These are phyloP conservation scores for Entomortierella lignicola DNA, from an alignment of 192 early-diverging fungal species.

Conservation along the genomic window DNA sequence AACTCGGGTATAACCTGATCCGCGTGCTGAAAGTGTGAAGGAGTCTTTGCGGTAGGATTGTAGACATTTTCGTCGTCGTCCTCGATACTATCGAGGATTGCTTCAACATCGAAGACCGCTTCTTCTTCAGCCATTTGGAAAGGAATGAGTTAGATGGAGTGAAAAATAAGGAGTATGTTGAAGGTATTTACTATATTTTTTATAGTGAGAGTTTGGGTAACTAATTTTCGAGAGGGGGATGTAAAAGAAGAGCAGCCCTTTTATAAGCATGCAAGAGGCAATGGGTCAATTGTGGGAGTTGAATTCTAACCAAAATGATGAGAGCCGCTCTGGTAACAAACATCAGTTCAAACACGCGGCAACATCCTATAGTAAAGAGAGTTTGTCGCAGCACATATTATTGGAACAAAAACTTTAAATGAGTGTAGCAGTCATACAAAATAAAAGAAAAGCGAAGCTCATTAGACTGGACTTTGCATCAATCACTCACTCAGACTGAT, in stretches of 20 bases:
- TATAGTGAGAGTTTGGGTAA: too few relatives aligned
- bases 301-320: background rate
- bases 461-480: conserved; percentile 1
- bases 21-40: conserved; percentile 33
- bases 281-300: background rate
- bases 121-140: conserved; percentile 9
- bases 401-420: background rate
- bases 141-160: background rate
- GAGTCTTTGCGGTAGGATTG: conserved; percentile 21
- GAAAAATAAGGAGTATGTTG: background rate
- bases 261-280: background rate
- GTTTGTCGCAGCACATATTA: conserved; percentile 13
- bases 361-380: too few relatives aligned
- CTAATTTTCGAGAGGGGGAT: background rate
- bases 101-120: conserved; percentile 19
- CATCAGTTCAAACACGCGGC: background rate
- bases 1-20: conserved; percentile 21
- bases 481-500: background rate
- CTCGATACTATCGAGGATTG: conserved; percentile 15
- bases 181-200: too few relatives aligned
- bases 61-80: background rate
- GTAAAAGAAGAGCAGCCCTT: background rate
- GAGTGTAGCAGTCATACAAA: background rate
- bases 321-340: conserved; percentile 2
- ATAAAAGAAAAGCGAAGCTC: background rate